phyloP scores from a whole-genome alignment of 2,329 filamentous ascomycete species.

The Penicillium italicum region DNA sequence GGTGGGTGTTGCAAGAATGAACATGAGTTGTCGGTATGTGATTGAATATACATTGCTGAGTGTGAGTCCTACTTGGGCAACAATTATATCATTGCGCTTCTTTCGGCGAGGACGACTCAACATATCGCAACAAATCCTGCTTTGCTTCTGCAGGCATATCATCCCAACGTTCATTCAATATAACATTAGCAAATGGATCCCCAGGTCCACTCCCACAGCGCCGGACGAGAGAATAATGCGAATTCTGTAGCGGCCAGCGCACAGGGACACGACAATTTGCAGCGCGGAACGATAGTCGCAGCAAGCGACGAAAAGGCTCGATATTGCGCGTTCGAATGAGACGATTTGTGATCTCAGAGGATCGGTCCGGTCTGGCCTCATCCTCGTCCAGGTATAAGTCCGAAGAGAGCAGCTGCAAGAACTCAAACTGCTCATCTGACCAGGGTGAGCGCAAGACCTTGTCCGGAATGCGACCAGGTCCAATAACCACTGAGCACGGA shows the following conservation, averaged over 20 bases:
- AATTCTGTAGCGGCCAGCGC: conserved; percentile 34
- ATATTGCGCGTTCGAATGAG: conserved; percentile 37
- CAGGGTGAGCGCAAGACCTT: conserved; percentile 39
- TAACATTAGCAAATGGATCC: conserved; percentile 35
- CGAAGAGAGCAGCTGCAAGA: conserved; percentile 37
- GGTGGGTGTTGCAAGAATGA: neutral
- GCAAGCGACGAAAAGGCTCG: conserved; percentile 31
- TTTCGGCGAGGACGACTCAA: neutral
- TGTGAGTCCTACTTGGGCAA: neutral
- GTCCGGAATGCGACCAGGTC: conserved; percentile 37
- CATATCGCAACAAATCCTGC: conserved; percentile 23
- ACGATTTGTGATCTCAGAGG: conserved; percentile 30
- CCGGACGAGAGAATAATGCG: conserved; percentile 32
- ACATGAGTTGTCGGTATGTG: neutral
- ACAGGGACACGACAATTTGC: conserved; percentile 32
- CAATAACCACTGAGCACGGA: conserved; percentile 26
- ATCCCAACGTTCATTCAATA: conserved; percentile 34
- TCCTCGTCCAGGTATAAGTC: conserved; percentile 41
- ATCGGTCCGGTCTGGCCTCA: conserved; percentile 24
- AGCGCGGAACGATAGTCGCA: conserved; percentile 31
- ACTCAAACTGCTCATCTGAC: conserved; percentile 38
- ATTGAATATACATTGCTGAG: neutral
- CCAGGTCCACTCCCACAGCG: conserved; percentile 25
- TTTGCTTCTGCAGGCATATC: conserved; percentile 28
- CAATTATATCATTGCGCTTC: neutral